Evolutionary conservation across 805 yeast genomes (phyloP).

Genomic region (Kodamaea kaohsiungensis): DNA sequence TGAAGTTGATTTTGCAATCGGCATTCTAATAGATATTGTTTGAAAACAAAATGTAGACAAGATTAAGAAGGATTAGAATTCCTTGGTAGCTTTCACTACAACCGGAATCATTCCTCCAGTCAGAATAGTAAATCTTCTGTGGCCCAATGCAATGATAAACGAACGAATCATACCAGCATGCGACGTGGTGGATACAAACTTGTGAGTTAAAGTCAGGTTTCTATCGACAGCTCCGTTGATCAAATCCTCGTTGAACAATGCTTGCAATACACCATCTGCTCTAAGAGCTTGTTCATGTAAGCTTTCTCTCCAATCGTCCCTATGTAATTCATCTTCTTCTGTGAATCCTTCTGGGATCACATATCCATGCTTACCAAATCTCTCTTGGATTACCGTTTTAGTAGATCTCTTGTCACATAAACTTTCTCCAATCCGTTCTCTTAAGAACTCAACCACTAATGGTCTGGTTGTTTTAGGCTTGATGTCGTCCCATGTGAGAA

Average conservation of each 20-base stretch:
- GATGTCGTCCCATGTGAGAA: constrained; percentile 49
- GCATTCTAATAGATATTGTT: neutral
- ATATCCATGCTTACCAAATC: constrained; percentile 44
- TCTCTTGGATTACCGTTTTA: constrained; percentile 34
- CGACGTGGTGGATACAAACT: constrained; percentile 49
- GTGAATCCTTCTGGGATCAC: constrained; percentile 43
- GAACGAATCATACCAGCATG: constrained; percentile 63
- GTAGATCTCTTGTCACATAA: constrained; percentile 59
- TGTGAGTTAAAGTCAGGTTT: constrained; percentile 20
- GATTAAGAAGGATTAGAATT: too few relatives aligned
- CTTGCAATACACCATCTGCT: constrained; percentile 45
- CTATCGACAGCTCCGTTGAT: constrained; percentile 17
- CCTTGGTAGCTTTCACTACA: constrained; percentile 47
- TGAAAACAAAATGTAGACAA: too few relatives aligned
- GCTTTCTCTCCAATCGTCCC: constrained; percentile 49
- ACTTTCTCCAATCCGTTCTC: constrained; percentile 64
- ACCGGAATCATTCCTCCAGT: constrained; percentile 67
- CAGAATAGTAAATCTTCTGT: constrained; percentile 56
- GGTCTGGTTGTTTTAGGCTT: constrained; percentile 22
- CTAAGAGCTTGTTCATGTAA: constrained; percentile 51
- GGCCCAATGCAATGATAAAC: constrained; percentile 50
- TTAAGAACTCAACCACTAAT: constrained; percentile 44
- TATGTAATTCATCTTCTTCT: constrained; percentile 52
- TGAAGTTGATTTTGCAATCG: neutral
- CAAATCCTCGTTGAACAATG: constrained; percentile 27